Conservation (phyloP, 257 asterid genomes). For the Solanum okadae region DNA sequence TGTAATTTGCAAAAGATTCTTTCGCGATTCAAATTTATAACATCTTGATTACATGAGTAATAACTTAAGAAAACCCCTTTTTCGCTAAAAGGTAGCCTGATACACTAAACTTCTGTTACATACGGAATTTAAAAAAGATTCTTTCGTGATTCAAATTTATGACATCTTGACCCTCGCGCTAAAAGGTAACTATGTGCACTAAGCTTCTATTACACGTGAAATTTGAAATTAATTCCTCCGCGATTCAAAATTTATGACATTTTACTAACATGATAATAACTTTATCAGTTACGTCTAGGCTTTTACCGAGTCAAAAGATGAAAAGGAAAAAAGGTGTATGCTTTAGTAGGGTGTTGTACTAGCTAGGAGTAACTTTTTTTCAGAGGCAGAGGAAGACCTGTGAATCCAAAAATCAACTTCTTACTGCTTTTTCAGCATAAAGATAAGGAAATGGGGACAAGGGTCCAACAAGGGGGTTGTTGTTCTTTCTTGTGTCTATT, state of each 20-base stretch:
- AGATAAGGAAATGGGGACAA: constrained; percentile 4
- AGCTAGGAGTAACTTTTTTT: not conserved
- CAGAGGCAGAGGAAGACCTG: not conserved
- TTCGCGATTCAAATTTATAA: not conserved
- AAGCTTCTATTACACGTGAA: no score
- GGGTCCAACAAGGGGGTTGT: not conserved
- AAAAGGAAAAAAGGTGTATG: not conserved
- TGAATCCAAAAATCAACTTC: not conserved
- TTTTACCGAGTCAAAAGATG: not conserved
- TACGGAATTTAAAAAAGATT: not conserved
- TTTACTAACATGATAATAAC: not conserved
- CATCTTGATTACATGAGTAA: not conserved
- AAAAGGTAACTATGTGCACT: no score
- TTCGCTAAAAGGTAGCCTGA: not conserved
- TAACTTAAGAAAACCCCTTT: not conserved
- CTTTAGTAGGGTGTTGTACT: not conserved
- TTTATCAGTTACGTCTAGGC: not conserved
- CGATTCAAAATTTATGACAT: not conserved
- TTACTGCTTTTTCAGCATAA: not conserved
- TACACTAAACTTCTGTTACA: no score
- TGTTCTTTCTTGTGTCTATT: not conserved
- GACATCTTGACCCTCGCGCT: not conserved
- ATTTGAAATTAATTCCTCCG: no score
- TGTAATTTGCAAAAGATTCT: no score
- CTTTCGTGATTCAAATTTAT: not conserved